Evolutionary conservation across 2,329 filamentous ascomycete genomes (phyloP).

Genomic region (Aspergillus intermedius): DNA sequence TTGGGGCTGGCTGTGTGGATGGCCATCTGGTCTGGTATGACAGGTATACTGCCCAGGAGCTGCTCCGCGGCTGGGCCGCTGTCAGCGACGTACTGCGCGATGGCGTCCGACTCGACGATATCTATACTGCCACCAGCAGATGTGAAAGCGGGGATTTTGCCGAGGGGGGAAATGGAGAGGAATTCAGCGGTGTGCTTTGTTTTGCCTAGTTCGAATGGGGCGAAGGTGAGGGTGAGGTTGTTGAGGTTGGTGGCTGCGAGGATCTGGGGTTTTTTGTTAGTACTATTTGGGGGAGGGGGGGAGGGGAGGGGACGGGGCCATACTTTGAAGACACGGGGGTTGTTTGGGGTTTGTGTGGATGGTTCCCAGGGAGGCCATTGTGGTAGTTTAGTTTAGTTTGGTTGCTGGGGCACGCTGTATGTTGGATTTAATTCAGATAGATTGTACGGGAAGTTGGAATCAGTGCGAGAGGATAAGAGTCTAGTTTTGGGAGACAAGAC

Average conservation of each 20-base stretch:
- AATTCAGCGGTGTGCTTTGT: conserved; percentile 43
- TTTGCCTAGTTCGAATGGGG: conserved; percentile 36
- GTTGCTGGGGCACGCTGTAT: too few relatives aligned
- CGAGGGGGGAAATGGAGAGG: conserved; percentile 47
- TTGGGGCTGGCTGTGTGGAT: too few relatives aligned
- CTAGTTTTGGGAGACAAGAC: too few relatives aligned
- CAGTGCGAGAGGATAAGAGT: too few relatives aligned
- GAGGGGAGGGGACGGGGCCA: not conserved
- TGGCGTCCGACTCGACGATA: conserved; percentile 44
- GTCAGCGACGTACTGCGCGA: conserved; percentile 42
- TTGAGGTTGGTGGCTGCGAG: conserved; percentile 33
- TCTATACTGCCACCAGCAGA: conserved; percentile 39
- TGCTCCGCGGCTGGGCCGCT: conserved; percentile 39
- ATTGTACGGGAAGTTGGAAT: too few relatives aligned
- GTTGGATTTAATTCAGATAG: too few relatives aligned
- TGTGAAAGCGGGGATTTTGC: conserved; percentile 48
- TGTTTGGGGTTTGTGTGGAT: conserved; percentile 16
- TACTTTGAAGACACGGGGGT: conserved; percentile 18
- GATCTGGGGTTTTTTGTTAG: conserved; percentile 9
- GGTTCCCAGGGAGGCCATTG: conserved; percentile 7
- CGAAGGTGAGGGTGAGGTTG: conserved; percentile 16
- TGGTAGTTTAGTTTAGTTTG: too few relatives aligned
- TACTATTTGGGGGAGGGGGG: too few relatives aligned
- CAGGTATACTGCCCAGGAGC: too few relatives aligned
- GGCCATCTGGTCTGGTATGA: too few relatives aligned